Evolutionary conservation across 441 rosid species (phyloP).

Genomic region (Pelargonium myrrhifolium): DNA sequence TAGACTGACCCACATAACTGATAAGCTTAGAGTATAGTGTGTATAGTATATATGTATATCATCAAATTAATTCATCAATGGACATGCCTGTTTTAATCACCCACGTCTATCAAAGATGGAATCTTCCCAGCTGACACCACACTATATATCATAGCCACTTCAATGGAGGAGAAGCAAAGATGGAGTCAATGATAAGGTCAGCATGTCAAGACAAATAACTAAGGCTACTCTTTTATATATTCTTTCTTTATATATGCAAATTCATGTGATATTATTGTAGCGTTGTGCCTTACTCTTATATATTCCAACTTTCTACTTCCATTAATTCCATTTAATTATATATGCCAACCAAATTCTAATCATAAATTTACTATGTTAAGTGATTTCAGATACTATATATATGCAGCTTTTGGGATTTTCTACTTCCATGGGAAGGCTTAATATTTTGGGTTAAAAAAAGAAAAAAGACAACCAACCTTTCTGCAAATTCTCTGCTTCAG

Average conservation of each 20-base stretch:
- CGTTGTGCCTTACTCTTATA: not conserved
- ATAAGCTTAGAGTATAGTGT: too few relatives aligned
- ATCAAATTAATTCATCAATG: not conserved
- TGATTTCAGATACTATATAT: not conserved
- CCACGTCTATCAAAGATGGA: too few relatives aligned
- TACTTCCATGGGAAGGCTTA: too few relatives aligned
- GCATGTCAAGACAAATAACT: not conserved
- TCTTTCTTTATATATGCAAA: not conserved
- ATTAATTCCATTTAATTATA: too few relatives aligned
- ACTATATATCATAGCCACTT: not conserved
- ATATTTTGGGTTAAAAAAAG: too few relatives aligned
- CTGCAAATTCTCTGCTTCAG: too few relatives aligned
- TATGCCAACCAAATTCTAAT: not conserved
- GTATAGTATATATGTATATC: too few relatives aligned
- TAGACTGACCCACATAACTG: constrained; percentile 1
- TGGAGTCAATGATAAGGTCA: constrained; percentile 1
- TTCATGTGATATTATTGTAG: not conserved
- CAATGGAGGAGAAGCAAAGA: not conserved
- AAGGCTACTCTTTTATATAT: not conserved
- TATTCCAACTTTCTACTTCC: not conserved
- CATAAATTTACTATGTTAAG: not conserved
- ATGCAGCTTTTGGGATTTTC: not conserved
- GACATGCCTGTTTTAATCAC: too few relatives aligned
- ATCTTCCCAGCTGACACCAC: too few relatives aligned
- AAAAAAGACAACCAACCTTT: too few relatives aligned